Percentiles rank a stretch among this genome's conserved stretches.
phyloP scores from a whole-genome alignment of 768 basidiomycete species.

The Suillus hirtellus region DNA sequence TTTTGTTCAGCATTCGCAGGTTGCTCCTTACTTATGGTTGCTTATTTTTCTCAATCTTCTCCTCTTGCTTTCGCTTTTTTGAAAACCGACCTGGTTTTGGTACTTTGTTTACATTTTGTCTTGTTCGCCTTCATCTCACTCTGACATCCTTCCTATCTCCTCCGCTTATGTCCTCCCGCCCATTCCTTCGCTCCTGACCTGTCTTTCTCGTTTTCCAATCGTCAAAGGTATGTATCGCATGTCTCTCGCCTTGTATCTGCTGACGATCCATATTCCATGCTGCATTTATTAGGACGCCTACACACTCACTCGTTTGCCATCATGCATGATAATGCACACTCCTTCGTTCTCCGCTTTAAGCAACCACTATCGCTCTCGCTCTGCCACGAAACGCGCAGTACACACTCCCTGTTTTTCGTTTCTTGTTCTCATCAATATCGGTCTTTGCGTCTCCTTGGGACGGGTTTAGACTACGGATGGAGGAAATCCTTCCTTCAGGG shows the following conservation, averaged over 20 bases:
- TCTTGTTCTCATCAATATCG: background rate
- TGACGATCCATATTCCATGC: background rate
- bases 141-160: background rate
- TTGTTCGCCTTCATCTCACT: background rate
- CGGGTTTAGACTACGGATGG: background rate
- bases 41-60: conserved; percentile 5
- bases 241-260: background rate
- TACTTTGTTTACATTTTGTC: background rate
- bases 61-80: conserved; percentile 5
- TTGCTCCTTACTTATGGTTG: conserved; percentile 9
- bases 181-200: background rate
- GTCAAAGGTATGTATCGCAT: conserved; percentile 18
- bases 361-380: background rate
- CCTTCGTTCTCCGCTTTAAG: background rate
- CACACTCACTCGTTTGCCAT: conserved; percentile 10
- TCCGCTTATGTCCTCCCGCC: background rate
- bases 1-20: background rate
- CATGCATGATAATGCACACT: conserved; percentile 6
- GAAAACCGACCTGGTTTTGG: background rate
- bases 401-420: background rate
- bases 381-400: conserved; percentile 6
- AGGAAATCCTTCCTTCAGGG: conserved; percentile 12
- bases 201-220: background rate
- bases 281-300: background rate
- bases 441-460: background rate